phyloP scores from a whole-genome alignment of 495 filamentous ascomycete species.

The Neurospora sp. region DNA sequence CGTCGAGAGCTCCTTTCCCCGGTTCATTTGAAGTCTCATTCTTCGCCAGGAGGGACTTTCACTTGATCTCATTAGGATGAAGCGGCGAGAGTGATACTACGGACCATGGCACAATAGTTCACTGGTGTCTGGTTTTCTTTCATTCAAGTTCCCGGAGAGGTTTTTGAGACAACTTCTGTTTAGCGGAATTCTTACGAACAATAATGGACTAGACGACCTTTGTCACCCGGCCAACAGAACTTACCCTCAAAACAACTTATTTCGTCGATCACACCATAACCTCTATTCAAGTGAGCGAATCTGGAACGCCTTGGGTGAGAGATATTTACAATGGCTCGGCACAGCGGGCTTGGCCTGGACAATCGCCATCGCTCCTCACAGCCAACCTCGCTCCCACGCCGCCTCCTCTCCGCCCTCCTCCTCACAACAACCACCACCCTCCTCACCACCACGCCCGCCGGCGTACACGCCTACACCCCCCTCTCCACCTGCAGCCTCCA shows the following conservation, averaged over 20 bases:
- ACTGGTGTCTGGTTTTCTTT: not conserved
- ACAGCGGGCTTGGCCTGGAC: not conserved
- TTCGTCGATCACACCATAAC: not conserved
- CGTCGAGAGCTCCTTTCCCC: not conserved
- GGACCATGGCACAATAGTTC: not conserved
- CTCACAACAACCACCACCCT: conserved; percentile 15
- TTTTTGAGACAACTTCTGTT: not conserved
- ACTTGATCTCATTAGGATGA: not conserved
- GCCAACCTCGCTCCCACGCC: not conserved
- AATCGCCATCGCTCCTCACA: not conserved
- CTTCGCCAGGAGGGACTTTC: not conserved
- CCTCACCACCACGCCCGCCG: not conserved
- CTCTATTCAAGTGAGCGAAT: not conserved
- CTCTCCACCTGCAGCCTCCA: conserved; percentile 64
- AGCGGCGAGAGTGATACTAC: not conserved
- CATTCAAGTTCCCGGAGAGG: not conserved
- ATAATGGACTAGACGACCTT: not conserved
- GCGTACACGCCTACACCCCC: conserved; percentile 51
- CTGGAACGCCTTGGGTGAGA: not conserved
- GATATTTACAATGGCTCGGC: not conserved
- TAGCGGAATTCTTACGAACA: not conserved
- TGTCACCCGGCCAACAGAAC: not conserved
- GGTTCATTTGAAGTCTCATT: not conserved
- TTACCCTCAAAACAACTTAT: not conserved
- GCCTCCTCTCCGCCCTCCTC: conserved; percentile 18